Conservation (phyloP, 1,139 yeast species). For the Spathaspora sp. region DNA sequence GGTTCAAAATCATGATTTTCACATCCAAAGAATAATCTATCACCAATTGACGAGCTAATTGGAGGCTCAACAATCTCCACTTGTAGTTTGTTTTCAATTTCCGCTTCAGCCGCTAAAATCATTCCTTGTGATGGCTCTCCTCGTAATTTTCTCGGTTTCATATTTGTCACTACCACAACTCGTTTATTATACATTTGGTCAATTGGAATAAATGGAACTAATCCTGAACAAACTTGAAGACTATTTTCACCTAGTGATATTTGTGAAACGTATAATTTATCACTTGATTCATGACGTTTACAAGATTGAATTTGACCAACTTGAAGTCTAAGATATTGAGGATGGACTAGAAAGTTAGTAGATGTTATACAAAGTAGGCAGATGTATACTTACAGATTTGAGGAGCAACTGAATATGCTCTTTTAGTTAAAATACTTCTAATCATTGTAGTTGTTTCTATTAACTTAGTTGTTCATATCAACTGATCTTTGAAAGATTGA, state of each 20-base stretch:
- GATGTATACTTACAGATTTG: constrained; percentile 6
- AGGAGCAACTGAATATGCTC: constrained; percentile 6
- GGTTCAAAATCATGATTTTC: constrained; percentile 17
- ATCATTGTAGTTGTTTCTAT: neutral
- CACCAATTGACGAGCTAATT: constrained; percentile 25
- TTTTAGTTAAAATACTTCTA: constrained; percentile 1
- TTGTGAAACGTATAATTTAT: constrained; percentile 52
- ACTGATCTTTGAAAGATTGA: neutral
- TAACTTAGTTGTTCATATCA: neutral
- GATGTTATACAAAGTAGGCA: neutral
- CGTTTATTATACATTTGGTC: constrained; percentile 82
- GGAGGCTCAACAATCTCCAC: constrained; percentile 45
- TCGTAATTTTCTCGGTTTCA: constrained; percentile 91
- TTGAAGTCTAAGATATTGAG: constrained; percentile 28
- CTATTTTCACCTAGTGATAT: constrained; percentile 26
- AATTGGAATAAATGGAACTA: constrained; percentile 73
- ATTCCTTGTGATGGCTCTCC: constrained; percentile 59
- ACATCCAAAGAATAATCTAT: constrained; percentile 27
- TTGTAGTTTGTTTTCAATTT: constrained; percentile 7
- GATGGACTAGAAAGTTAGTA: constrained; percentile 16
- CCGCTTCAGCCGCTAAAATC: constrained; percentile 51
- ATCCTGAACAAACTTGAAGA: constrained; percentile 57
- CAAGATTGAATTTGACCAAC: constrained; percentile 49
- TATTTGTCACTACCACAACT: constrained; percentile 82
- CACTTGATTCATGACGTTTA: constrained; percentile 51